Base-by-base conservation (phyloP, 768 basidiomycete genomes). In the Pisolithus sp. region DNA sequence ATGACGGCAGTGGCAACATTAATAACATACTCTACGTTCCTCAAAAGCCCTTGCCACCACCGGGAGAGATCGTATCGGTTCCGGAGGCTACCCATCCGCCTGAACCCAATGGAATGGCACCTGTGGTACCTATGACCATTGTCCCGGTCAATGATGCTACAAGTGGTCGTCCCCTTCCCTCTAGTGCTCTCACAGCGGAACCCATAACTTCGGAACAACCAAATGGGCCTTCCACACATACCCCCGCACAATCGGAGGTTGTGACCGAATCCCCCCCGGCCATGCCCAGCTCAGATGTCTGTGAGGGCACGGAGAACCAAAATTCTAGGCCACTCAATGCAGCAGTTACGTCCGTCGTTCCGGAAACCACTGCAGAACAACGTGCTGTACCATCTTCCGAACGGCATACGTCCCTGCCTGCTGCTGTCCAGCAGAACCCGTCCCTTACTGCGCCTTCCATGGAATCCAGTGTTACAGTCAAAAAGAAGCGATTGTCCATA, bases 21-120 rank as follows among this genome's bases (percentile, higher is more conserved):
- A 92, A 92, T 67, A 88, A 90, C 63, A 69, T 87, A 48, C 76
- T 78, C 57, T 70, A 62, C 31, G 69, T 80, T 2, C 86, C 86
- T 9, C 66, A 71, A 28, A 74, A 74, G 48, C 79, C 77, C 6
- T 18, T 28, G 15, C 44, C 56, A 45, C 13, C 31, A 7, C 31
- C 37, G 26, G 30, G 42, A 30, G 38, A 57, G 31, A 28, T 50
- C 57, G 18, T 53, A 8, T 9, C 47, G 42, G 54, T 54, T 18
- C 37, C 57, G 12, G 34, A 34, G 34, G 34, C 34, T 34, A 34
- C 34, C 34, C 34, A 4, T 15, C 34, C 34, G 10, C 13, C 34
- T 13, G 34, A 34, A 34, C 34, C 34, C 34, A 41, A 20, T 6
- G 55, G 68, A 10, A 44, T 55, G 1, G 67, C 71, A 3, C 66